Evolutionary conservation across 2,329 filamentous ascomycete species (phyloP).

Genomic region (Scytalidium lignicola): DNA sequence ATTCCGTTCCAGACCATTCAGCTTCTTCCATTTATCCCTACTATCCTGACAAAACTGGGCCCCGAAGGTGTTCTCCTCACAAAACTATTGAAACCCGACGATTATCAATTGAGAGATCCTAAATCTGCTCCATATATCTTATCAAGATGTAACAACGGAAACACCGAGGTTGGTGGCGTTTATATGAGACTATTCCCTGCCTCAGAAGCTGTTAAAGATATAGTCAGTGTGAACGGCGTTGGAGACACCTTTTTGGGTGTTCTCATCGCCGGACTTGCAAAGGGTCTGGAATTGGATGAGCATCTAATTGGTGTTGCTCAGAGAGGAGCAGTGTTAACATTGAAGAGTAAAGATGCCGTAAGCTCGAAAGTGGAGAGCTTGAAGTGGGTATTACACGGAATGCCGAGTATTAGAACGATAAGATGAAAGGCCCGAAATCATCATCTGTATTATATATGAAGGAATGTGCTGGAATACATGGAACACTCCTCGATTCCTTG

Average conservation of each 20-base stretch:
- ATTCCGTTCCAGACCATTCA: slow-evolving; percentile 80
- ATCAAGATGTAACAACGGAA: slow-evolving; percentile 50
- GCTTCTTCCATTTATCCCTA: slow-evolving; percentile 82
- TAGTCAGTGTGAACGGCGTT: slow-evolving; percentile 89
- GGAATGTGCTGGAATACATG: too few relatives aligned
- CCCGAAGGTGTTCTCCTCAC: slow-evolving; percentile 58
- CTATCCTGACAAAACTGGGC: slow-evolving; percentile 80
- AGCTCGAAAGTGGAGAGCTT: slow-evolving; percentile 43
- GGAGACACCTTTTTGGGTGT: slow-evolving; percentile 91
- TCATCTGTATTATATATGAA: too few relatives aligned
- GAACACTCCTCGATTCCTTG: too few relatives aligned
- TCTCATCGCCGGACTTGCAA: slow-evolving; percentile 71
- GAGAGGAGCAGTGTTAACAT: slow-evolving; percentile 69
- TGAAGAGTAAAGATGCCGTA: slow-evolving; percentile 72
- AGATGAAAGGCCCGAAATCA: not conserved
- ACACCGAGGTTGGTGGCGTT: slow-evolving; percentile 61
- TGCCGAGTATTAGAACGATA: not conserved
- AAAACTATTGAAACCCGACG: slow-evolving; percentile 60
- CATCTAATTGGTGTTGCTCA: slow-evolving; percentile 76
- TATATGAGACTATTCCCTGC: slow-evolving; percentile 70
- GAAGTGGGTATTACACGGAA: not conserved
- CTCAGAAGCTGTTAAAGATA: slow-evolving; percentile 59
- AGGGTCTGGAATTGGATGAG: slow-evolving; percentile 36
- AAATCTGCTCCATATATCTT: slow-evolving; percentile 67
- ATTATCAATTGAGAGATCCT: slow-evolving; percentile 59